A percentile compares a stretch with the other conserved stretches of the same genome.
These are phyloP conservation scores for Croton laevigatus DNA, from an alignment of 441 rosid species.

Conservation along the genomic window DNA sequence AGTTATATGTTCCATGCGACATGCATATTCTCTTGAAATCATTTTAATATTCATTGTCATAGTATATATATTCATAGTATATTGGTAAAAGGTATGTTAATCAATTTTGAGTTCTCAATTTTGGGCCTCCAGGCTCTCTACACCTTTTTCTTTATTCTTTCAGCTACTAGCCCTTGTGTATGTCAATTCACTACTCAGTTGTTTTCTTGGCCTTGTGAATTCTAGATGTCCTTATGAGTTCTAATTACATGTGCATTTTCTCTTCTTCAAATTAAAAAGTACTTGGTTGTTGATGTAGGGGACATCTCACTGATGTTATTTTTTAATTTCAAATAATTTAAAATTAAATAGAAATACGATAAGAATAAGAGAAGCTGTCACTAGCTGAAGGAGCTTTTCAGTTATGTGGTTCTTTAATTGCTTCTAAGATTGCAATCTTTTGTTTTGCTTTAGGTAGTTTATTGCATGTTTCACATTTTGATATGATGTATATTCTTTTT, in stretches of 20 bases:
- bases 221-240: not conserved
- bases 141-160: not conserved
- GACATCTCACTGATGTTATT: not conserved
- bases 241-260: not conserved
- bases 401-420: constrained; percentile 4
- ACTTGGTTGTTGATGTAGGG: not conserved
- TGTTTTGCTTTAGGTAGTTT: constrained; percentile 3
- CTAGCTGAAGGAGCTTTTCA: not conserved
- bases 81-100: not conserved
- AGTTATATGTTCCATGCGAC: not conserved
- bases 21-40: not conserved
- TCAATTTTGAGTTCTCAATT: not conserved
- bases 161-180: too few species aligned
- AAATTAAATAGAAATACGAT: not conserved
- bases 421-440: not conserved
- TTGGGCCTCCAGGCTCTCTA: not conserved
- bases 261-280: not conserved
- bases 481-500: not conserved
- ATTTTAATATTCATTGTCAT: not conserved
- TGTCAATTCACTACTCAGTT: not conserved
- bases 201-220: not conserved
- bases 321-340: not conserved
- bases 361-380: not conserved
- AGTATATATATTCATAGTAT: too few species aligned
- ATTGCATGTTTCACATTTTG: not conserved